These are phyloP conservation scores for Phytophthora macrochlamydospora DNA, from an alignment of 352 stramenopile genomes.

Conservation along the genomic window DNA sequence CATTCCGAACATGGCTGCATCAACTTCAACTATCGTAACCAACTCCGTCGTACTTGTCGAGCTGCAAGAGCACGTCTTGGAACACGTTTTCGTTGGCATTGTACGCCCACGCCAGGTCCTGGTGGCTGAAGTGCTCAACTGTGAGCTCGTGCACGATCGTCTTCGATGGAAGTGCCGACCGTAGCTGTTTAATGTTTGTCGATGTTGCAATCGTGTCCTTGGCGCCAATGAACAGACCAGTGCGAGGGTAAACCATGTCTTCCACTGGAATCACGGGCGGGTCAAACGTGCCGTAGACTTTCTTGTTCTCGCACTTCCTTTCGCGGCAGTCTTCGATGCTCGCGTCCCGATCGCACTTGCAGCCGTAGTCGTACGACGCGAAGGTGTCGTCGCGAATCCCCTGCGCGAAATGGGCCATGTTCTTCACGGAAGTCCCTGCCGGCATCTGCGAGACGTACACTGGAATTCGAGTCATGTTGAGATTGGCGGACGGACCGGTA, in stretches of 20 bases:
- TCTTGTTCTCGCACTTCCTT: constrained; percentile 50
- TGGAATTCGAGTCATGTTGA: constrained; percentile 47
- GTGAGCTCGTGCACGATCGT: constrained; percentile 47
- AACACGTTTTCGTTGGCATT: constrained; percentile 52
- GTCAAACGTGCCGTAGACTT: constrained; percentile 44
- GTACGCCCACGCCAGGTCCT: constrained; percentile 58
- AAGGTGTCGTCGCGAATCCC: constrained; percentile 53
- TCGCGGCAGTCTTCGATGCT: constrained; percentile 32
- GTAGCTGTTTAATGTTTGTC: constrained; percentile 41
- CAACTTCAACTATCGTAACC: constrained; percentile 19
- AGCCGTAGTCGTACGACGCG: constrained; percentile 57
- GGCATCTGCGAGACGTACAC: constrained; percentile 63
- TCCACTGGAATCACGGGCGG: constrained; percentile 30
- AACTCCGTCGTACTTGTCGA: constrained; percentile 41
- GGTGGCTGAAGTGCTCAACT: constrained; percentile 49
- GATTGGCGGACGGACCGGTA: constrained; percentile 41
- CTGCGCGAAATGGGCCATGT: constrained; percentile 57
- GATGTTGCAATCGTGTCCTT: constrained; percentile 44
- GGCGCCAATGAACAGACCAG: constrained; percentile 42
- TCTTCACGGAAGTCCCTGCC: constrained; percentile 60
- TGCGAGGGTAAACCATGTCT: constrained; percentile 41
- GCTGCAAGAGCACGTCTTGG: constrained; percentile 42
- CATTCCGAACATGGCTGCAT: no score
- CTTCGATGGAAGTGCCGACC: constrained; percentile 31
- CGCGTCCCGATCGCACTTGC: constrained; percentile 30